Evolutionary conservation across 1,284 basidiomycete species (phyloP).

Genomic region (Apiotrichum mycotoxinovorans): DNA sequence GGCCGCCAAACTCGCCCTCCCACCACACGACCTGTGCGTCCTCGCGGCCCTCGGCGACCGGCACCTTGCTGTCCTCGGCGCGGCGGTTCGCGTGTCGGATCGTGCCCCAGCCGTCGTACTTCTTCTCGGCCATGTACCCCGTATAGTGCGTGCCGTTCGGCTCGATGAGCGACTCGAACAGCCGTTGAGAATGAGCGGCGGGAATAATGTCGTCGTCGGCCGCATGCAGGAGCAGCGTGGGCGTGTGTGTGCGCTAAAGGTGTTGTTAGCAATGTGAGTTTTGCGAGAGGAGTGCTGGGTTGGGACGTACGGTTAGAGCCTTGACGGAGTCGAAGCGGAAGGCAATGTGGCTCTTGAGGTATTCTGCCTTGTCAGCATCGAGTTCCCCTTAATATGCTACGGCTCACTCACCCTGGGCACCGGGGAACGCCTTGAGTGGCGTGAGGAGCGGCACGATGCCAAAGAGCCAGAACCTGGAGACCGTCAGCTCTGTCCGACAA

Average conservation of each 20-base stretch:
- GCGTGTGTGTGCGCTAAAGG: slow-evolving; percentile 58
- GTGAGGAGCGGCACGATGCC: slow-evolving; percentile 35
- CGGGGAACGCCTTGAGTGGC: slow-evolving; percentile 31
- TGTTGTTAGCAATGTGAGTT: neutral
- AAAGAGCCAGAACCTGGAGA: slow-evolving; percentile 35
- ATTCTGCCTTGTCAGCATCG: slow-evolving; percentile 21
- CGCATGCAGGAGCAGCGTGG: slow-evolving; percentile 74
- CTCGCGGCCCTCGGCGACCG: too few species aligned
- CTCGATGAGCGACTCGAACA: slow-evolving; percentile 61
- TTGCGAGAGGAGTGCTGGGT: accelerated
- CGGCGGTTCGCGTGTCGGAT: slow-evolving; percentile 15
- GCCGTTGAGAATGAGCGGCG: slow-evolving; percentile 64
- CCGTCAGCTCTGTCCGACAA: neutral
- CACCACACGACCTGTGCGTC: slow-evolving; percentile 32
- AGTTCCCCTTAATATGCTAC: too few species aligned
- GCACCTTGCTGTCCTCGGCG: too few species aligned
- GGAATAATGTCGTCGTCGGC: slow-evolving; percentile 79
- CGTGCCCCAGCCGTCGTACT: slow-evolving; percentile 33
- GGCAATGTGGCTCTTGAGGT: slow-evolving; percentile 24
- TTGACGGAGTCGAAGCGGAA: slow-evolving; percentile 35
- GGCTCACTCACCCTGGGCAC: slow-evolving; percentile 28
- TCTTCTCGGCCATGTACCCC: slow-evolving; percentile 1
- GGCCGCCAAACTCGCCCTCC: slow-evolving; percentile 41
- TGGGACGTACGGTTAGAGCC: slow-evolving; percentile 30
- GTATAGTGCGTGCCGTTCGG: slow-evolving; percentile 3